Evolutionary conservation across 1,139 yeast species (phyloP), one percentile per base, ranked within the genome.

Genomic region (Hanseniaspora uvarum): DNA sequence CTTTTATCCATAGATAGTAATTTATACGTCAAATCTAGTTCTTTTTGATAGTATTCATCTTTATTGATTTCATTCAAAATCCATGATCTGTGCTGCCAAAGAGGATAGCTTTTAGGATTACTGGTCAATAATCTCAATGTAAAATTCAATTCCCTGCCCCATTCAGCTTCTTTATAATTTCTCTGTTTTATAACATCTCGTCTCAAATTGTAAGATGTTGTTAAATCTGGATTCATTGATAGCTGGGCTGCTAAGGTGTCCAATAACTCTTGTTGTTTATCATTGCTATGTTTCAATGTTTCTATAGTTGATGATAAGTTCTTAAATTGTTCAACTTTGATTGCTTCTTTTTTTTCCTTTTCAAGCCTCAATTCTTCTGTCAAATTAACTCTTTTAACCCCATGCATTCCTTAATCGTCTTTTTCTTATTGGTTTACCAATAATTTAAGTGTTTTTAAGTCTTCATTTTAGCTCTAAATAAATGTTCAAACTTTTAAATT

Each of bases 61-160:
- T 64, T 62, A 5, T 83, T 80, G 49, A 79, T 71, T 56, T 74
- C 71, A 54, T 76, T 73, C 41, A 92, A 69, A 52, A 86, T 77
- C 98, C 98, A 92, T 21, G 78, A 70, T 33, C 99, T 74, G 66
- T 92, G 97, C 62, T 83, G 85, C 96, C 97, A 92, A 19, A 92
- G 82, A 96, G 97, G 89, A 65, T 92, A 92, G 38, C 89, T 86
- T 65, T 92, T 92, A 2, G 99, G 98, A 59, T 70, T 82, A 56
- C 74, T 68, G 56, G 77, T 78, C 61, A 92, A 70, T 59, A 80
- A 76, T 0, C 68, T 67, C 71, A 83, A 73, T 0, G 81, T 74
- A 62, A 86, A 79, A 37, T 70, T 63, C 52, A 92, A 71, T 60
- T 92, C 98, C 3, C 71, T 67, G 7, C 72, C 72, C 59, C 89